These are phyloP conservation scores for Pisolithus marmoratus DNA, from an alignment of 768 basidiomycete species.

Conservation along the genomic window DNA sequence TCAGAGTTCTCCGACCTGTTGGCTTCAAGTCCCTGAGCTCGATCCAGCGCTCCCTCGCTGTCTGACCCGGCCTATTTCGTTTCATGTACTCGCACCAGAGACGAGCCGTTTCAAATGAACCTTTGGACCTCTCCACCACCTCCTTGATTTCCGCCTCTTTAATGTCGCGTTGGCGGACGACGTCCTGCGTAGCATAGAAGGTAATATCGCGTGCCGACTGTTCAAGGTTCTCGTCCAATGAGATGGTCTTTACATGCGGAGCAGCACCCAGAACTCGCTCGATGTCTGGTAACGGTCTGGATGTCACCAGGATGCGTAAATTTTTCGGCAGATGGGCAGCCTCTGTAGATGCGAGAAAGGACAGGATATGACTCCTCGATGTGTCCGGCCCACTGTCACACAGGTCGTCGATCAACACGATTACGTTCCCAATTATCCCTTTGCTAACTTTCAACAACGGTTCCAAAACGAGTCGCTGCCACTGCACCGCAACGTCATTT, in stretches of 20 bases:
- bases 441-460: neutral
- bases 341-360: neutral
- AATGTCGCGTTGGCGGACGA: neutral
- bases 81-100: neutral
- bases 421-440: slow-evolving; percentile 13
- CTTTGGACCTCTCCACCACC: neutral
- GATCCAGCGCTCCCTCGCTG: neutral
- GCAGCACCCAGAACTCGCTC: neutral
- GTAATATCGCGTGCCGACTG: neutral
- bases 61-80: neutral
- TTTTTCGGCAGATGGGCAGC: neutral
- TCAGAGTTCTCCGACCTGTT: neutral
- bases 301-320: neutral
- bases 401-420: slow-evolving; percentile 22
- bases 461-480: neutral
- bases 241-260: neutral
- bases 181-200: neutral
- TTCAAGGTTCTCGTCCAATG: neutral
- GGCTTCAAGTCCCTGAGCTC: neutral
- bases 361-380: neutral
- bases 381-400: slow-evolving; percentile 9
- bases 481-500: neutral
- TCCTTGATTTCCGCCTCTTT: neutral
- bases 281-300: neutral
- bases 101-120: neutral